Evolutionary conservation across 768 basidiomycete genomes (phyloP), one percentile per base, ranked within the genome.

Genomic region (Pisolithus marmoratus): DNA sequence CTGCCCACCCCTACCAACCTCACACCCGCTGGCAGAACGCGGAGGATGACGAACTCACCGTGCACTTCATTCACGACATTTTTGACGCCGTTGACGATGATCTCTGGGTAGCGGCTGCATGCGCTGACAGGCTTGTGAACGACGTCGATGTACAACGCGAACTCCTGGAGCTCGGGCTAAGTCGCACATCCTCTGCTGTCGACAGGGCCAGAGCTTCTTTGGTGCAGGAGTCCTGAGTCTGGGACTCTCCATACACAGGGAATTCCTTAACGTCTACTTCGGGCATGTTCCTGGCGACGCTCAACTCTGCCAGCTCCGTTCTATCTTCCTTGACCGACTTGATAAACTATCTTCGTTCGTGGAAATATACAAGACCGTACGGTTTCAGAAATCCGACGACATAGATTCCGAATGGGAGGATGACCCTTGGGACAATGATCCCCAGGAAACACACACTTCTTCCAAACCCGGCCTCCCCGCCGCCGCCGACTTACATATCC

Each of bases 51-150:
- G 74, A 84, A n/a, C 60, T 91, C 51, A 82, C 81, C 4, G 60
- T 69, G 0, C 74, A 80, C 45, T 60, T 63, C 38, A 69, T 87
- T 24, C 66, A 71, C 22, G 60, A 77, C 22, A 60, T 75, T 19
- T 75, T 94, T 19, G 70, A 65, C 8, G 59, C 70, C 22, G 69
- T 86, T 38, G 67, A 71, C 38, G 82, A 91, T 60, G 85, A 93
- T 65, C 68, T 84, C 8, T 93, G 90, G 89, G 84, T 83, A 15
- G 78, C 77, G 36, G 80, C 85, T n/a, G 87, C 89, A 2, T 86
- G 82, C 58, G 70, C 74, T 23, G 88, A 90, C 70, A 75, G 85
- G 51, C 66, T 85, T 23, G 69, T 85, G n/a, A 73, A 85, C 54
- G 73, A 82, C 62, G 69, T 75, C 20, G 64, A 63, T 49, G 66